Base-by-base conservation (phyloP, 2,329 filamentous ascomycete genomes). In the Curvularia lunata region DNA sequence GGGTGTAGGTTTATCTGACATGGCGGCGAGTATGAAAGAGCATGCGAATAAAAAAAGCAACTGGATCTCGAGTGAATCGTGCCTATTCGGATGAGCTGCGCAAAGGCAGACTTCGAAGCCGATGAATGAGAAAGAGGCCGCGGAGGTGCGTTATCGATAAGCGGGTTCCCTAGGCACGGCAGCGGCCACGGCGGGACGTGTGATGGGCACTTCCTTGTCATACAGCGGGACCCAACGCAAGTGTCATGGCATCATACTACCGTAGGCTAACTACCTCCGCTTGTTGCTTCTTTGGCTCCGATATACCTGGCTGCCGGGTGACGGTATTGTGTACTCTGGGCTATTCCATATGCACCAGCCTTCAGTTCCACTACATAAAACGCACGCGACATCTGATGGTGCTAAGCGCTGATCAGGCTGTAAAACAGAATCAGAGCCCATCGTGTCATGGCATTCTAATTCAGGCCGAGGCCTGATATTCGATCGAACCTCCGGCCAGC, bases 131-230 rank as follows among this genome's bases (percentile, higher is more conserved):
- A 48, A 48, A 13, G 30, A 49, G 28, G 52, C 46, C 25, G 41
- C 41, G 28, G 54, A 63, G 54, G 45, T 53, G 52, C 28, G 51
- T 55, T 63, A 63, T 63, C 60, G 60, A 63, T 63, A 63, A 61
- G 48, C 16, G 10, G 1, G 10, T 38, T 52, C 21, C 43, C 5
- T 16, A 23, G 40, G 40, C 19, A 42, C 40, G 21, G 40, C 40
- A 42, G 40, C 38, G 38, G 38, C 19, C 19, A 41, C 18, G 12
- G 10, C 40, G 21, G 34, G 34, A 37, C 16, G 34, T 37, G 34
- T 37, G 34, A 37, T 37, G 41, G 23, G 51, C 48, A 46, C 55
- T 40, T 41, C 19, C 42, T 32, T 18, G 16, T 28, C 12, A 34
- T 37, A 32, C 45, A 43, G 41, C 41, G 41, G 41, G 41, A 43